Evolutionary conservation across 78 protist species (phyloP).

Genomic region (Neovahlkampfia damariscottae): DNA sequence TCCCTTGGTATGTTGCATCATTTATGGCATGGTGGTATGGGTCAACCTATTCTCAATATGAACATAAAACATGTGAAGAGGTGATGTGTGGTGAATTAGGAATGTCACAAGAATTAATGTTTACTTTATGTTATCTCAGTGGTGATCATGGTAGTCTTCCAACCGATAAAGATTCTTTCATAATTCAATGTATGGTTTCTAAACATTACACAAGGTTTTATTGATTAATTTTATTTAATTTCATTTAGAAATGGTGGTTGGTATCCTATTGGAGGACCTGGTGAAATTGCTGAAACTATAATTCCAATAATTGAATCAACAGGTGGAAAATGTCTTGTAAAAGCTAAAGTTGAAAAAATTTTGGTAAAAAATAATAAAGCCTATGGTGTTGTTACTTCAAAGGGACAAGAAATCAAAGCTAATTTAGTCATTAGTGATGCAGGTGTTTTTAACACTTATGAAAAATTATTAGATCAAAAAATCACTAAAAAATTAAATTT

Average conservation of each 20-base stretch:
- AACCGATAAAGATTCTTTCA: no score
- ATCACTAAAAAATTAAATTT: neutral
- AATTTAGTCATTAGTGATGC: constrained; percentile 4
- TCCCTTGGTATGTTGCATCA: no score
- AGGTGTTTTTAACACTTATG: constrained; percentile 20
- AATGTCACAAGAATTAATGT: no score
- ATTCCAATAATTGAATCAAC: constrained; percentile 2
- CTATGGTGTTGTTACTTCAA: constrained; percentile 9
- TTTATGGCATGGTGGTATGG: no score
- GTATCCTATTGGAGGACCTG: constrained; percentile 28
- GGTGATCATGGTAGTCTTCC: no score
- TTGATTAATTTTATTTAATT: no score
- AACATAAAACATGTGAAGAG: no score
- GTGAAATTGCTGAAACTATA: neutral
- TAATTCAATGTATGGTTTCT: no score
- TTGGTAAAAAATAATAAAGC: neutral
- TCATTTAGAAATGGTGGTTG: constrained; percentile 7
- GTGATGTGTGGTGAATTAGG: no score
- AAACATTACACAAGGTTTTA: neutral
- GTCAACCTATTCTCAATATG: no score
- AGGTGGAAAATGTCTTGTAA: constrained; percentile 18
- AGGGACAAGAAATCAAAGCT: neutral
- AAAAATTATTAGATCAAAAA: neutral
- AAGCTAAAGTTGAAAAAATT: constrained; percentile 10
- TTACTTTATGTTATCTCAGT: no score